A percentile compares a stretch with the other conserved stretches of the same genome.
These are phyloP conservation scores for Chrysoporthe deuterocubensis DNA, from an alignment of 2,329 filamentous ascomycete species.

Conservation along the genomic window DNA sequence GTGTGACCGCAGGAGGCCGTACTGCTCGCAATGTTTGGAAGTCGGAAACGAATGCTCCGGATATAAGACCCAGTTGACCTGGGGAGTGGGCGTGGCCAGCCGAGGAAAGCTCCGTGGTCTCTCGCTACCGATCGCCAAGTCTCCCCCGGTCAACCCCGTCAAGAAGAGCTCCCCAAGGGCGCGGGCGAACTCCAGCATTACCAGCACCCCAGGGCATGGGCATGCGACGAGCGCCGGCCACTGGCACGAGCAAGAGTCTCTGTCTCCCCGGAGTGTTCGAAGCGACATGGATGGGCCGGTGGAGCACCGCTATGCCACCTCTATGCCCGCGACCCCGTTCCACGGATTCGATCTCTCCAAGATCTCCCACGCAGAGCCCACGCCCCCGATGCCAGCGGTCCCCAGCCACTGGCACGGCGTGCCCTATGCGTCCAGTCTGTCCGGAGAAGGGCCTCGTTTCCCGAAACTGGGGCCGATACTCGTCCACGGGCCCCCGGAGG, in stretches of 20 bases:
- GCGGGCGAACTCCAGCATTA: conserved; percentile 47
- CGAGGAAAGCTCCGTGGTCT: conserved; percentile 91
- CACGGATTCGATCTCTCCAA: conserved; percentile 54
- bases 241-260: conserved; percentile 46
- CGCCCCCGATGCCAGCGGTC: conserved; percentile 41
- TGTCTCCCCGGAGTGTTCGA: conserved; percentile 39
- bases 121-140: conserved; percentile 71
- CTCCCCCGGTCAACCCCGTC: conserved; percentile 55
- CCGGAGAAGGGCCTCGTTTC: conserved; percentile 47
- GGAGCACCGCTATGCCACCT: conserved; percentile 44
- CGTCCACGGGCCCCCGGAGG: conserved; percentile 48
- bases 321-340: conserved; percentile 47
- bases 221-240: conserved; percentile 40
- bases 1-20: conserved; percentile 90
- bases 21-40: conserved; percentile 93
- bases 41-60: conserved; percentile 91
- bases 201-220: conserved; percentile 19
- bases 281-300: conserved; percentile 42
- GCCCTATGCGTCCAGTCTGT: conserved; percentile 49
- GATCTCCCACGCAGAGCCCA: conserved; percentile 52
- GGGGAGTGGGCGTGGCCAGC: conserved; percentile 94
- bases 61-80: conserved; percentile 95
- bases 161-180: conserved; percentile 53
- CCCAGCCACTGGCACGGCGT: conserved; percentile 52
- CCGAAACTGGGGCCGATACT: conserved; percentile 46